Conservation (phyloP, 768 basidiomycete genomes). For the Suillus americanus region DNA sequence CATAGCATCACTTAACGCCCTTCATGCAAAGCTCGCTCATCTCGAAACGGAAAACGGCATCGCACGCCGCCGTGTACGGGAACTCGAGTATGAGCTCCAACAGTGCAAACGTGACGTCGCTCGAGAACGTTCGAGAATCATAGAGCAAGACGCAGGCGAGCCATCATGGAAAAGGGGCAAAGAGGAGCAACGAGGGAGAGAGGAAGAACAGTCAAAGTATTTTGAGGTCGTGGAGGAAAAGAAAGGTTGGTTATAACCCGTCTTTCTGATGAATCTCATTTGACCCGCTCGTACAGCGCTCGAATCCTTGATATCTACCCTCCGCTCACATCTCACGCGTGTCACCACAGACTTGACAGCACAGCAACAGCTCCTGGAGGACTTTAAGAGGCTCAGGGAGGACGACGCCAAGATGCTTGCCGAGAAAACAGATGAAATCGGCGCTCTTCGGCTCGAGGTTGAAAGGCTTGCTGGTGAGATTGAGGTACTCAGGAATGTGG, state of each 20-base stretch:
- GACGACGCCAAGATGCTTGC: slow-evolving; percentile 55
- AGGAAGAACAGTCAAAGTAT: slow-evolving; percentile 51
- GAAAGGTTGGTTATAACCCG: slow-evolving; percentile 58
- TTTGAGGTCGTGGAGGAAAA: slow-evolving; percentile 84
- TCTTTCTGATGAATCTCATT: neutral
- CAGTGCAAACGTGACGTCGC: slow-evolving; percentile 77
- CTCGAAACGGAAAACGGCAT: slow-evolving; percentile 82
- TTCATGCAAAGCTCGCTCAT: slow-evolving; percentile 67
- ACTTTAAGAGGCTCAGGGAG: slow-evolving; percentile 64
- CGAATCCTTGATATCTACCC: slow-evolving; percentile 72
- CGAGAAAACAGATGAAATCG: slow-evolving; percentile 66
- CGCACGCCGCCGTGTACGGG: slow-evolving; percentile 78
- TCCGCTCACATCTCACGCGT: slow-evolving; percentile 73
- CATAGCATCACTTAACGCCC: slow-evolving; percentile 55
- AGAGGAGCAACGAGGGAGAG: slow-evolving; percentile 33
- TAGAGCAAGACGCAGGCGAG: slow-evolving; percentile 48
- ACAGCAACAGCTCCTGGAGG: slow-evolving; percentile 69
- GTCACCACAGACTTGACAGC: slow-evolving; percentile 77
- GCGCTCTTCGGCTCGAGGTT: slow-evolving; percentile 69
- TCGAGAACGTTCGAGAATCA: slow-evolving; percentile 62
- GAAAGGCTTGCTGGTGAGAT: slow-evolving; percentile 84
- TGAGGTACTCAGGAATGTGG: slow-evolving; percentile 79
- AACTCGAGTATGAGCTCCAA: slow-evolving; percentile 86
- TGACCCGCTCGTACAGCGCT: slow-evolving; percentile 51
- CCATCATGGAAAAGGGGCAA: slow-evolving; percentile 25